Conservation (phyloP, 139 green algal genomes). For the Chlorella ohadii region DNA sequence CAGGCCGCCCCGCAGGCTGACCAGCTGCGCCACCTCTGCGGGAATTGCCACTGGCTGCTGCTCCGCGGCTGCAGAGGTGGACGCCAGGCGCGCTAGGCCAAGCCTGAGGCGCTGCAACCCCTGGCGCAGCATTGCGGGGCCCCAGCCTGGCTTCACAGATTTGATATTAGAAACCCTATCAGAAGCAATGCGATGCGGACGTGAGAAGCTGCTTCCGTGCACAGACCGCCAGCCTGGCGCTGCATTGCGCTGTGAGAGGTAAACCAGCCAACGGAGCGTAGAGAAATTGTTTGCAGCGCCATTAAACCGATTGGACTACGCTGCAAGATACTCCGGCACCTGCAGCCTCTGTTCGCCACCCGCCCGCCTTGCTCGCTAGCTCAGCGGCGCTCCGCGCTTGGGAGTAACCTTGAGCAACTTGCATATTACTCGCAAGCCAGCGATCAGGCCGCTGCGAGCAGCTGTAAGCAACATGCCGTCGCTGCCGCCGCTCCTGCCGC, state of each 20-base stretch:
- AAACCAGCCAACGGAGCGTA: too few species aligned
- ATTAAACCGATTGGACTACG: too few species aligned
- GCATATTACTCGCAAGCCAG: too few species aligned
- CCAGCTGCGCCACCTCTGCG: conserved; percentile 34
- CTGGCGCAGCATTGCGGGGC: background rate
- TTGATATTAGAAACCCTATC: too few species aligned
- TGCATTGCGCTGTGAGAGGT: too few species aligned
- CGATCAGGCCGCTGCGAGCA: too few species aligned
- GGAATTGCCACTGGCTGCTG: conserved; percentile 7
- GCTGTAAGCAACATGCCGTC: background rate
- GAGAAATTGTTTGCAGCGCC: too few species aligned
- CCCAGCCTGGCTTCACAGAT: background rate
- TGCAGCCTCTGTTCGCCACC: background rate
- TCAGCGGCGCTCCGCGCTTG: too few species aligned
- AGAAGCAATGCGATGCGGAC: too few species aligned
- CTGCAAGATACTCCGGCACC: background rate
- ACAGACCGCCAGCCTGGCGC: too few species aligned
- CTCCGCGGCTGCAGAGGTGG: background rate
- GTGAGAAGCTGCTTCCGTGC: too few species aligned
- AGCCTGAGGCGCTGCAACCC: background rate
- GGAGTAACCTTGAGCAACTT: too few species aligned
- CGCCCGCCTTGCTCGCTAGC: background rate
- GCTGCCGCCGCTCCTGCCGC: background rate
- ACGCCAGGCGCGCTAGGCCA: background rate
- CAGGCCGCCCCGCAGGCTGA: conserved; percentile 28